phyloP scores from a whole-genome alignment of 2,329 filamentous ascomycete genomes.

The Cladosporium sphaerospermum region DNA sequence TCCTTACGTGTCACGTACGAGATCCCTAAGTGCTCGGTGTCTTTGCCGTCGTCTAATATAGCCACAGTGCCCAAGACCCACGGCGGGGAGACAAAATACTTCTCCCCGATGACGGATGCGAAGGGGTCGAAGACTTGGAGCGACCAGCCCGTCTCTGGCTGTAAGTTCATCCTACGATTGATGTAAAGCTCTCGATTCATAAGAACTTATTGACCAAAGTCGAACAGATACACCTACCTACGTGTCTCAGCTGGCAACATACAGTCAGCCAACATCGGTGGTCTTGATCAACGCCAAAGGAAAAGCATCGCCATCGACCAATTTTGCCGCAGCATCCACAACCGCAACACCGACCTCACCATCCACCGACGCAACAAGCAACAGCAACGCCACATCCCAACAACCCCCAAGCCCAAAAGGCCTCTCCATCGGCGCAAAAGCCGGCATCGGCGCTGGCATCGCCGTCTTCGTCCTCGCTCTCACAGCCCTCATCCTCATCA shows the following conservation, averaged over 20 bases:
- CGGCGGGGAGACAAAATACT: slow-evolving; percentile 24
- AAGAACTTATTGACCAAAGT: too few species aligned
- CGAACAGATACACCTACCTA: slow-evolving; percentile 17
- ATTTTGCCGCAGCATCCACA: slow-evolving; percentile 11
- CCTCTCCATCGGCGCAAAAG: slow-evolving; percentile 20
- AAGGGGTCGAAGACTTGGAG: slow-evolving; percentile 22
- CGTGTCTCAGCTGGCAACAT: slow-evolving; percentile 20
- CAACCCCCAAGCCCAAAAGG: not conserved
- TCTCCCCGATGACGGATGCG: slow-evolving; percentile 15
- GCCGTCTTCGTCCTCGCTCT: slow-evolving; percentile 19
- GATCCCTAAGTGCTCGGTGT: not conserved
- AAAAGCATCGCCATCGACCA: slow-evolving; percentile 19
- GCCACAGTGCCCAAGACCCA: slow-evolving; percentile 14
- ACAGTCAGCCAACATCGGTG: slow-evolving; percentile 17
- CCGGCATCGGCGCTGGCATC: slow-evolving; percentile 18
- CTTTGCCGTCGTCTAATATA: too few species aligned
- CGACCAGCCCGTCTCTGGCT: slow-evolving; percentile 18
- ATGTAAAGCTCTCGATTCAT: too few species aligned
- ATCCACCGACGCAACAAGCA: not conserved
- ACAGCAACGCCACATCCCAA: not conserved
- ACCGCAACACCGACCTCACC: slow-evolving; percentile 2
- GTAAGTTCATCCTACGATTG: slow-evolving; percentile 14
- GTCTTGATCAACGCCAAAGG: slow-evolving; percentile 14
- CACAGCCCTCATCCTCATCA: slow-evolving; percentile 12
- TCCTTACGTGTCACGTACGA: slow-evolving; percentile 20